phyloP scores from a whole-genome alignment of 768 basidiomycete genomes.

The Lactifluus piperatus region DNA sequence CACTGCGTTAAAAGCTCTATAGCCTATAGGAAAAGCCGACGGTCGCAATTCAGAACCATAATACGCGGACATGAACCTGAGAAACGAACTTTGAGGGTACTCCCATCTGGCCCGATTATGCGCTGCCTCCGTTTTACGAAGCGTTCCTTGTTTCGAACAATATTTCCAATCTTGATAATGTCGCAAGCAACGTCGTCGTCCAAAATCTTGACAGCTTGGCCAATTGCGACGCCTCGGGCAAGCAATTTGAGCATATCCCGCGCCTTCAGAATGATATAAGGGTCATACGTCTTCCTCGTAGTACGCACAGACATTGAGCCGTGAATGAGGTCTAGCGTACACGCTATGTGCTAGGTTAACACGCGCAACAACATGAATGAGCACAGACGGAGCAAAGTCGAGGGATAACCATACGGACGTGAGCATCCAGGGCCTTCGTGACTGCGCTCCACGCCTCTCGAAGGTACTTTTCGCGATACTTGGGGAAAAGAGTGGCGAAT shows the following conservation, averaged over 20 bases:
- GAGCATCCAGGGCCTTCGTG: slow-evolving; percentile 70
- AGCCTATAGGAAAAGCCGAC: slow-evolving; percentile 45
- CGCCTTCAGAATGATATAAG: slow-evolving; percentile 92
- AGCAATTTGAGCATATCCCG: slow-evolving; percentile 93
- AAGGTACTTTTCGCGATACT: slow-evolving; percentile 95
- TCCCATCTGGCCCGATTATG: slow-evolving; percentile 95
- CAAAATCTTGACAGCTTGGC: slow-evolving; percentile 81
- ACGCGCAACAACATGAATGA: background rate
- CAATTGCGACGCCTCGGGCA: slow-evolving; percentile 81
- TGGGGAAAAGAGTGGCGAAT: slow-evolving; percentile 96
- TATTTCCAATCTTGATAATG: slow-evolving; percentile 94
- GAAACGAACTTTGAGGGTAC: slow-evolving; percentile 79
- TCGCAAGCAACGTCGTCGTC: slow-evolving; percentile 89
- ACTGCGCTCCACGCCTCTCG: slow-evolving; percentile 92
- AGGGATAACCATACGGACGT: slow-evolving; percentile 40
- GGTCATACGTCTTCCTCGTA: slow-evolving; percentile 94
- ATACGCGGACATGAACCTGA: background rate
- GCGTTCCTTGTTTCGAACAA: slow-evolving; percentile 91
- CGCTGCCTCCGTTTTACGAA: slow-evolving; percentile 95
- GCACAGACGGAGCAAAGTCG: background rate
- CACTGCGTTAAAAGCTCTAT: slow-evolving; percentile 95
- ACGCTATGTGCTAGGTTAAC: slow-evolving; percentile 71
- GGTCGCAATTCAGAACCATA: background rate
- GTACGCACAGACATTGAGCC: slow-evolving; percentile 97
- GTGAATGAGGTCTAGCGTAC: slow-evolving; percentile 89